Base-by-base conservation (phyloP, 2,329 filamentous ascomycete genomes). In the Blastomyces silverae region DNA sequence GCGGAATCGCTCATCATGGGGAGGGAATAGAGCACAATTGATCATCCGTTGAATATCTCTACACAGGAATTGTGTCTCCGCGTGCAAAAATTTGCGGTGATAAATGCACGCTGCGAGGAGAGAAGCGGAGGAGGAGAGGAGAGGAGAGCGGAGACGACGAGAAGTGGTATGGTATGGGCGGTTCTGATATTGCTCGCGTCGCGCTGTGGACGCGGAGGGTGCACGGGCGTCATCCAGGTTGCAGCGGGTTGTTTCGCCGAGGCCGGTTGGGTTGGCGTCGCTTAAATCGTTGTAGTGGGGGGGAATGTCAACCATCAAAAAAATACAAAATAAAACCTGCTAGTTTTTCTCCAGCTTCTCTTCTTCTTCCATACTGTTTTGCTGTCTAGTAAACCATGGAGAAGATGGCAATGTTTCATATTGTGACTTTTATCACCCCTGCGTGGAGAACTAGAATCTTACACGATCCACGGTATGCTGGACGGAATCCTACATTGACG, bases 191-290 rank as follows among this genome's bases (percentile, higher is more conserved):
- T 52, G 60, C 44, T 53, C 60, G 60, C 60, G 60, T 62, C 60
- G 60, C 60, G 60, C 44, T 52, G 31, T 62, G 60, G 39, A 62
- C 60, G 48, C 60, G 60, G 44, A 53, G 58, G 58, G 60, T 20
- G 60, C 60, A 62, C 44, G 60, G 60, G n/a, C 60, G 34, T 34
- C 59, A 34, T 50, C 44, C 44, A 34, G 59, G 22, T 25, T 61
- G 17, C 22, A 25, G 34, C 37, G 20, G 44, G 34, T 44, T 22
- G 28, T 62, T 62, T 62, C 39, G 60, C 60, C 44, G 44, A 25
- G 60, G 25, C 34, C 10, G 7, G 55, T 39, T 58, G 56, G 20
- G 44, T 20, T 42, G 34, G 28, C 39, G n/a, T 22, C 22, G 10
- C 11, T 15, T 15, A 13, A 15, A 6, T 17, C 3, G 25, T 2